phyloP scores from a whole-genome alignment of 83 land plant genomes.

The Larix sibirica region DNA sequence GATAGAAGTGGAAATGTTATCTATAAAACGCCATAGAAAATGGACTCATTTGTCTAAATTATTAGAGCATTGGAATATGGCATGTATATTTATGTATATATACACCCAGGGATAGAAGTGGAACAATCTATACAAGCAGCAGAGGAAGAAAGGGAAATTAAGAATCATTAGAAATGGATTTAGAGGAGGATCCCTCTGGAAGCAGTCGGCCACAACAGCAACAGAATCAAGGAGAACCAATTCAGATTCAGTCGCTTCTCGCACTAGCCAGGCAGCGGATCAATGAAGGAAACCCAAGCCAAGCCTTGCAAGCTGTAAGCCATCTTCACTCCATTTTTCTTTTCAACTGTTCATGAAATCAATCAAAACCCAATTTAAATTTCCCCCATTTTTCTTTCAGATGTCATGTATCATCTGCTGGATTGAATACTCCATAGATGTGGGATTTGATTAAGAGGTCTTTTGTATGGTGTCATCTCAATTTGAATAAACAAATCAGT shows the following conservation, averaged over 20 bases:
- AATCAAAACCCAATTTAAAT: no score
- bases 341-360: background rate
- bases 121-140: no score
- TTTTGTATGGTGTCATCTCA: background rate
- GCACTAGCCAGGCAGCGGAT: constrained; percentile 1
- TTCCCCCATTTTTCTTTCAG: background rate
- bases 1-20: no score
- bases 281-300: constrained; percentile 2
- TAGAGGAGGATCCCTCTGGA: no score
- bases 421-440: background rate
- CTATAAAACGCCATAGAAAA: no score
- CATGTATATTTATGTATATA: no score
- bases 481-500: background rate
- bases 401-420: background rate
- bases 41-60: no score
- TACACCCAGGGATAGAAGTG: no score
- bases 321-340: background rate
- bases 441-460: background rate
- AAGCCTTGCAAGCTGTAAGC: background rate
- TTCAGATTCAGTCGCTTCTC: background rate
- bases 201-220: background rate
- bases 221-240: background rate
- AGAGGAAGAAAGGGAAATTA: no score
- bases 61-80: no score
- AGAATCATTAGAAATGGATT: no score